Evolutionary conservation across 2,329 filamentous ascomycete species (phyloP), one percentile per base, ranked within the genome.

Genomic region (Fusarium agapanthi): DNA sequence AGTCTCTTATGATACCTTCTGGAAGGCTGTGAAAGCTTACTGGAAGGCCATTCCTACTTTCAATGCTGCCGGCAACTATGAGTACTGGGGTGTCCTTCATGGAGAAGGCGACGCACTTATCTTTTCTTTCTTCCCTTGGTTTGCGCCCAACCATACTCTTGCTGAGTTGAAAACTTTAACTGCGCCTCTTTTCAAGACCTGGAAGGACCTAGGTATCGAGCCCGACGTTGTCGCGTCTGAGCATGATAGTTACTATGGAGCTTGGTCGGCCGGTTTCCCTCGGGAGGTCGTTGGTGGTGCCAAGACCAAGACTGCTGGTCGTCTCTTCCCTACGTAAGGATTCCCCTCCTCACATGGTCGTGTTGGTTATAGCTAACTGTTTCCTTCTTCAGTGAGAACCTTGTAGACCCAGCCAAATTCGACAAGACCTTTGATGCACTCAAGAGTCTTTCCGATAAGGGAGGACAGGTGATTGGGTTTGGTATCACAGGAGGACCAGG

Each of bases 391-490:
- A 75, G 73, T 28, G 66, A 58, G 4, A 76, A 76, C 28, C 72
- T 76, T 15, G 54, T 64, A 22, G 41, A 76, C n/a, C 30, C 67
- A 4, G 35, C n/a, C 40, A 77, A 73, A 76, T 83, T 80, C 58
- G 74, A 80, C 32, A 76, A 76, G 13, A 82, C 81, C 4, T 79
- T 83, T 38, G 73, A 77, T 5, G 81, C 80, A 8, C 78, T 85
- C 67, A 82, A 81, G 59, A 70, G 80, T 32, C 79, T 83, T 11
- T 76, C 85, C 12, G 80, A 85, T 56, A 78, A 77, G 18, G 84
- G 84, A 20, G 83, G 83, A 18, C 76, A 81, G 18, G 70, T 87
- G 13, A 78, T 84, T 37, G 82, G 78, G 1, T 83, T 85, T 61
- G 81, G 82, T 43, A 84, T 85, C 58, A 78, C 77, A 1, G 69